phyloP scores from a whole-genome alignment of 768 basidiomycete genomes.

The Tulasnella sp. region DNA sequence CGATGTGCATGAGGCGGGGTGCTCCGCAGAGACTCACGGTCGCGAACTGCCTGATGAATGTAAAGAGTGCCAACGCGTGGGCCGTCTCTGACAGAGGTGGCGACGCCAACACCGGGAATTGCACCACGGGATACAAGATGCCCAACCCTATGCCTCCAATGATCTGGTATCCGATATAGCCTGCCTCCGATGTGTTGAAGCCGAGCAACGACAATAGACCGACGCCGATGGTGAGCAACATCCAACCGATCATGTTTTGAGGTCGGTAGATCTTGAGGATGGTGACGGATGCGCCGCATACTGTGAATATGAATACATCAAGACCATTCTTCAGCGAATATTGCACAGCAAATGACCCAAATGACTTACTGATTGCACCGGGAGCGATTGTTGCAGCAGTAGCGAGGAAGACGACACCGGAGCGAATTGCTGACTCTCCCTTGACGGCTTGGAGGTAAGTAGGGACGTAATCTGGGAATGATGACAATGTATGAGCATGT shows the following conservation, averaged over 20 bases:
- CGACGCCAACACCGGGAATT: constrained; percentile 27
- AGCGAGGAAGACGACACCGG: constrained; percentile 32
- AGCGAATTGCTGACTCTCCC: constrained; percentile 28
- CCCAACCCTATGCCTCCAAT: constrained; percentile 12
- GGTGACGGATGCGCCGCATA: not conserved
- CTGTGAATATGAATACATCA: too few species aligned
- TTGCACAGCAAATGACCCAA: constrained; percentile 18
- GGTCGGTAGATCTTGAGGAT: constrained; percentile 28
- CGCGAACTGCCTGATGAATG: constrained; percentile 25
- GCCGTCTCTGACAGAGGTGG: constrained; percentile 16
- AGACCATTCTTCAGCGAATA: not conserved
- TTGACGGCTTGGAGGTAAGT: constrained; percentile 30
- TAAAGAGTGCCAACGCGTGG: constrained; percentile 18
- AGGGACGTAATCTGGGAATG: constrained; percentile 20
- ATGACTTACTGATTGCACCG: constrained; percentile 27
- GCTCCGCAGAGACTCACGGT: not conserved
- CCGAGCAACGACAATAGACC: constrained; percentile 25
- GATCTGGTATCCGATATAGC: constrained; percentile 16
- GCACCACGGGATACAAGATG: constrained; percentile 15
- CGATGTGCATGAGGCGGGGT: too few species aligned
- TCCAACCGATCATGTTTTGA: constrained; percentile 31
- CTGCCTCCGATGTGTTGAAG: not conserved
- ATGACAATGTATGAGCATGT: too few species aligned
- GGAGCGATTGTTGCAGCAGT: constrained; percentile 32
- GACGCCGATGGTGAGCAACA: constrained; percentile 27